Percentiles rank a stretch among this genome's conserved stretches.
Conservation (phyloP, 1,284 basidiomycete genomes). For the Apiotrichum gamsii region DNA sequence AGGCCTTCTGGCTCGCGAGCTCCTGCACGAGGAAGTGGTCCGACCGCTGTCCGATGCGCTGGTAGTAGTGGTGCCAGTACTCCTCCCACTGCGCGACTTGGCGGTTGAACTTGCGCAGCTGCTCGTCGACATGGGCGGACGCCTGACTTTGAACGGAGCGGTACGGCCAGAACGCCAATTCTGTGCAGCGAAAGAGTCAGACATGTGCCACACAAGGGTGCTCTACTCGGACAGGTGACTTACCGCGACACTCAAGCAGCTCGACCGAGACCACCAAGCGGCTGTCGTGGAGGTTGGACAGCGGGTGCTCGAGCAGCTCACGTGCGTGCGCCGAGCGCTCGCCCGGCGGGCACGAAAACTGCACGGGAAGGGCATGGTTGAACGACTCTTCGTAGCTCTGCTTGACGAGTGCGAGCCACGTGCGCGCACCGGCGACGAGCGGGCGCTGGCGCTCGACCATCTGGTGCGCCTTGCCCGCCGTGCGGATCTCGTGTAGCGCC, state of each 20-base stretch:
- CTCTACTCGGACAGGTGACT: not conserved
- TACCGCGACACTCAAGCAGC: not conserved
- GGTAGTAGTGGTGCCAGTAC: not conserved
- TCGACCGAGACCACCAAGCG: not conserved
- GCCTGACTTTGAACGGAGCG: not conserved
- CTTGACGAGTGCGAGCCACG: not conserved
- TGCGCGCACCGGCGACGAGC: not conserved
- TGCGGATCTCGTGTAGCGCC: slow-evolving; percentile 21
- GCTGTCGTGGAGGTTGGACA: not conserved
- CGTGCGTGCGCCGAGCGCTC: not conserved
- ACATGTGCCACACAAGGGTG: not conserved
- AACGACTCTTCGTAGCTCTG: not conserved
- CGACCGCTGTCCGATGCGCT: not conserved
- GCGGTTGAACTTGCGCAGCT: not conserved
- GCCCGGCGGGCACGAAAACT: not conserved
- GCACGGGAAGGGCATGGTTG: not conserved
- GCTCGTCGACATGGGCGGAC: not conserved
- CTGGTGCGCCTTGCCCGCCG: slow-evolving; percentile 7
- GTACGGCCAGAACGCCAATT: not conserved
- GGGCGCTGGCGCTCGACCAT: slow-evolving; percentile 1
- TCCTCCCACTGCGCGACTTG: not conserved
- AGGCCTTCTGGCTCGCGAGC: not conserved
- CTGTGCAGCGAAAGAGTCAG: no score
- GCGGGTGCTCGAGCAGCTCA: not conserved
- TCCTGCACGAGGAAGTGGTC: slow-evolving; percentile 12